Conservation (phyloP, 768 basidiomycete genomes). For the Agaricus bisporus region DNA sequence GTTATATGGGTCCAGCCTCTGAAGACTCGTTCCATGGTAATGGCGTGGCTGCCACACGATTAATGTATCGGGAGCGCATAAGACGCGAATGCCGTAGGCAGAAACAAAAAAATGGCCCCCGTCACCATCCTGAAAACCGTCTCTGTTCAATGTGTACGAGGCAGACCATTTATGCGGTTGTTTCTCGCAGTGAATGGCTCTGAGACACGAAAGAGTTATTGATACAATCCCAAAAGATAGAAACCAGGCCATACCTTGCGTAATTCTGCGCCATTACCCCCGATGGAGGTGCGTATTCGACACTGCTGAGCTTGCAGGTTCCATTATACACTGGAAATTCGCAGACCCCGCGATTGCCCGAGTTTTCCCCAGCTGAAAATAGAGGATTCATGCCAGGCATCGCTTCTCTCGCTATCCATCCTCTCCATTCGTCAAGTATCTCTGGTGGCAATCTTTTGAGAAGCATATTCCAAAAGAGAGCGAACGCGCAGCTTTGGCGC, state of each 20-base stretch:
- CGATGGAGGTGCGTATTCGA: conserved; percentile 14
- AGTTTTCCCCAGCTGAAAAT: not conserved
- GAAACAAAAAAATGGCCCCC: conserved; percentile 14
- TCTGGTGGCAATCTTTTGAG: conserved; percentile 9
- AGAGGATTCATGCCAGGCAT: conserved; percentile 5
- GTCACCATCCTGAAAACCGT: not conserved
- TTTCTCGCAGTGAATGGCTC: conserved; percentile 12
- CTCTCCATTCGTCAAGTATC: conserved; percentile 5
- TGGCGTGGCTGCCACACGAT: conserved; percentile 13
- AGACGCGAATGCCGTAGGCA: conserved; percentile 9
- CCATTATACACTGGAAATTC: not conserved
- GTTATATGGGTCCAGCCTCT: conserved; percentile 5
- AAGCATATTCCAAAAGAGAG: conserved; percentile 13
- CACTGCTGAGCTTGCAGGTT: conserved; percentile 10
- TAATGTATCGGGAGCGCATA: conserved; percentile 8
- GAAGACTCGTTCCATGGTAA: conserved; percentile 15
- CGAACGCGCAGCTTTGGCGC: conserved; percentile 8
- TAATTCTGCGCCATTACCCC: conserved; percentile 15
- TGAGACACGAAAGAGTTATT: not conserved
- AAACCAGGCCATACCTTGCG: conserved; percentile 7
- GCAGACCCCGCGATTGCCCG: not conserved
- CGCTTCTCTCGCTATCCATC: not conserved
- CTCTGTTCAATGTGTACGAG: conserved; percentile 9
- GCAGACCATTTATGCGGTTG: conserved; percentile 14
- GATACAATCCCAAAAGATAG: not conserved